Evolutionary conservation across 2,329 filamentous ascomycete genomes (phyloP).

Genomic region (Aspergillus floridensis): DNA sequence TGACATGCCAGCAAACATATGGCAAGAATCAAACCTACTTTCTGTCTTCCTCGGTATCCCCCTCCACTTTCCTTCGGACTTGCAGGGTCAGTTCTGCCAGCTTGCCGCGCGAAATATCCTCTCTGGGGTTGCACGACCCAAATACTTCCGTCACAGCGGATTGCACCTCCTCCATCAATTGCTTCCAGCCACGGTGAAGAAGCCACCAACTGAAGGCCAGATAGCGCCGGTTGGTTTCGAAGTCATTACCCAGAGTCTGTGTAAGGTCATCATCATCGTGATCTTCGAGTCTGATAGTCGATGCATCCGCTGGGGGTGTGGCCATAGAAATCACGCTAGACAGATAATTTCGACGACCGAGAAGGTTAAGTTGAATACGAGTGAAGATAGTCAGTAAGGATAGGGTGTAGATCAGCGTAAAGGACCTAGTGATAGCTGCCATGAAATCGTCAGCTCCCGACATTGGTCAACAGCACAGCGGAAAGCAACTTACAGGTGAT

Average conservation of each 20-base stretch:
- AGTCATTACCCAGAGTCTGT: conserved; percentile 84
- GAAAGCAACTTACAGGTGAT: conserved; percentile 68
- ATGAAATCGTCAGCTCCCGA: conserved; percentile 13
- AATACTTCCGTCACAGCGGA: conserved; percentile 86
- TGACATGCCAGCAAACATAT: background rate
- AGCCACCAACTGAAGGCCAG: conserved; percentile 98
- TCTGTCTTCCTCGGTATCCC: conserved; percentile 63
- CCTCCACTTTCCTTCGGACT: conserved; percentile 82
- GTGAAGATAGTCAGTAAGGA: conserved; percentile 88
- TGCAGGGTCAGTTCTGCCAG: conserved; percentile 78
- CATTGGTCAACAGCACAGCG: background rate
- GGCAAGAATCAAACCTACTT: conserved; percentile 40
- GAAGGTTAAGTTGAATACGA: conserved; percentile 91
- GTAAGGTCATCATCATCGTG: conserved; percentile 90
- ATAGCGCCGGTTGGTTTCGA: conserved; percentile 92
- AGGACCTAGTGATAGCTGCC: conserved; percentile 80
- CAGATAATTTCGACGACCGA: conserved; percentile 91
- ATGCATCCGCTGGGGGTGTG: conserved; percentile 65
- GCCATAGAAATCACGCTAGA: conserved; percentile 92
- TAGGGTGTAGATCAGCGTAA: conserved; percentile 89
- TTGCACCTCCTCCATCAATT: conserved; percentile 77
- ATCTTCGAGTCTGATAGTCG: conserved; percentile 86
- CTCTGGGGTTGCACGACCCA: conserved; percentile 80
- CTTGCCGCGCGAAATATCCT: conserved; percentile 77
- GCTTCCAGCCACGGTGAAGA: conserved; percentile 82